These are phyloP conservation scores for Malbranchea zuffiana DNA, from an alignment of 2,329 filamentous ascomycete species.

Conservation along the genomic window DNA sequence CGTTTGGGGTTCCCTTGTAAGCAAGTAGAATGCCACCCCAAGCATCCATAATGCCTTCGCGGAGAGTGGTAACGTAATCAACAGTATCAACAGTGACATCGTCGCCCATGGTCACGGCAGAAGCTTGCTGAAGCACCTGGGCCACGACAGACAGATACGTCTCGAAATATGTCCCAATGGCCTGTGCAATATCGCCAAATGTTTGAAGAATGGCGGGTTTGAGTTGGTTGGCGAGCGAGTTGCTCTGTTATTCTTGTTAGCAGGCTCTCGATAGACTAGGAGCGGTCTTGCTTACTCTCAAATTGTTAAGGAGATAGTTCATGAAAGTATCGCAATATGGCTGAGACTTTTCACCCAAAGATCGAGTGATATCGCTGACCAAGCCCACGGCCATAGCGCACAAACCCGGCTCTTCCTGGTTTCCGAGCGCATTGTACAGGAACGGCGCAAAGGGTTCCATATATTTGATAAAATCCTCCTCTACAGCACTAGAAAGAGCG, in stretches of 20 bases:
- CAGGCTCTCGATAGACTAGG: conserved; percentile 12
- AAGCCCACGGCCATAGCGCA: conserved; percentile 97
- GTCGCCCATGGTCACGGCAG: conserved; percentile 63
- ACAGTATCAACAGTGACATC: conserved; percentile 91
- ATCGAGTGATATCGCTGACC: conserved; percentile 90
- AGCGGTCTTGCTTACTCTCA: conserved; percentile 50
- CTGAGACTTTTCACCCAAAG: conserved; percentile 78
- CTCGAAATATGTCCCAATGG: conserved; percentile 85
- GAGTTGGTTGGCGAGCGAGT: conserved; percentile 84
- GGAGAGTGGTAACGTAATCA: conserved; percentile 87
- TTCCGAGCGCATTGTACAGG: conserved; percentile 85
- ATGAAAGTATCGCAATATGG: conserved; percentile 96
- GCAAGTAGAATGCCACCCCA: conserved; percentile 96
- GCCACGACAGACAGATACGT: conserved; percentile 86
- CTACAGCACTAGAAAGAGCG: conserved; percentile 78
- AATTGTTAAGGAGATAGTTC: conserved; percentile 90
- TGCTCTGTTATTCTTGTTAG: conserved; percentile 50
- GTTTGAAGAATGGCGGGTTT: conserved; percentile 97
- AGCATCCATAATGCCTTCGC: conserved; percentile 97
- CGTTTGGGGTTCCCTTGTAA: conserved; percentile 58
- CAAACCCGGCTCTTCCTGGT: conserved; percentile 87
- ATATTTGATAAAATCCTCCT: conserved; percentile 90
- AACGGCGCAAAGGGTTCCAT: conserved; percentile 92
- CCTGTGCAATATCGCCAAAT: conserved; percentile 93
- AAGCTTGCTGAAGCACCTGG: conserved; percentile 86